Conservation (phyloP, 2,329 filamentous ascomycete genomes). For the Cercospora sp. region DNA sequence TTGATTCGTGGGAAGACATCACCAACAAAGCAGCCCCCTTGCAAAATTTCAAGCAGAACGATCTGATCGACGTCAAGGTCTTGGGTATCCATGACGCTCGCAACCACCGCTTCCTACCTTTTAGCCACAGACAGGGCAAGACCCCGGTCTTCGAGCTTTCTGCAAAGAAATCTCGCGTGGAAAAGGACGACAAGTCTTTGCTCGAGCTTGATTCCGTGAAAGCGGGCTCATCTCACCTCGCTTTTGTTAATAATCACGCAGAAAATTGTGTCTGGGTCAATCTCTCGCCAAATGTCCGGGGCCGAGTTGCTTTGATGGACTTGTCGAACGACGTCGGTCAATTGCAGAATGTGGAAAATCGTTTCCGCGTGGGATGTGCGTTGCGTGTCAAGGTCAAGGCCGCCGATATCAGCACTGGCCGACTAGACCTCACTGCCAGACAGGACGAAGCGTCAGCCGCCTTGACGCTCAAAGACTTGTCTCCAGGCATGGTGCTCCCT, state of each 20-base stretch:
- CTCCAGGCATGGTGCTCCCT: constrained; percentile 76
- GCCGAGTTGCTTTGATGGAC: constrained; percentile 78
- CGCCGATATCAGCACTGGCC: constrained; percentile 70
- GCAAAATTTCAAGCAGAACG: constrained; percentile 68
- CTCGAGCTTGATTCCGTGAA: constrained; percentile 72
- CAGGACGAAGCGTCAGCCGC: constrained; percentile 46
- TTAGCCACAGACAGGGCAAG: constrained; percentile 80
- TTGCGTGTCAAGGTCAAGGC: constrained; percentile 75
- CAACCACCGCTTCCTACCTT: constrained; percentile 86
- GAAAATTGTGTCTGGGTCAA: constrained; percentile 86
- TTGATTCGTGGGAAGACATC: constrained; percentile 85
- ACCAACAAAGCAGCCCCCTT: constrained; percentile 78
- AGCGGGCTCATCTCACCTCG: constrained; percentile 69
- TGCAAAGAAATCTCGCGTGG: constrained; percentile 59
- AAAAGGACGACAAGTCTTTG: constrained; percentile 54
- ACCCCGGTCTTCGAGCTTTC: constrained; percentile 82
- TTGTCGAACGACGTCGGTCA: constrained; percentile 82
- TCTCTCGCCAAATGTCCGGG: constrained; percentile 81
- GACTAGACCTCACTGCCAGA: constrained; percentile 68
- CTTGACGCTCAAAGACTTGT: constrained; percentile 69
- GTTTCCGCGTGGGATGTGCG: constrained; percentile 89
- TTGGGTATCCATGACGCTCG: constrained; percentile 86
- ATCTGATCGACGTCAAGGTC: constrained; percentile 71
- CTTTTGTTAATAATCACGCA: constrained; percentile 86
- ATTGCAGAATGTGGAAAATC: constrained; percentile 70